Conservation (phyloP, 2,329 filamentous ascomycete genomes). For the Ophiocordyceps sinensis region DNA sequence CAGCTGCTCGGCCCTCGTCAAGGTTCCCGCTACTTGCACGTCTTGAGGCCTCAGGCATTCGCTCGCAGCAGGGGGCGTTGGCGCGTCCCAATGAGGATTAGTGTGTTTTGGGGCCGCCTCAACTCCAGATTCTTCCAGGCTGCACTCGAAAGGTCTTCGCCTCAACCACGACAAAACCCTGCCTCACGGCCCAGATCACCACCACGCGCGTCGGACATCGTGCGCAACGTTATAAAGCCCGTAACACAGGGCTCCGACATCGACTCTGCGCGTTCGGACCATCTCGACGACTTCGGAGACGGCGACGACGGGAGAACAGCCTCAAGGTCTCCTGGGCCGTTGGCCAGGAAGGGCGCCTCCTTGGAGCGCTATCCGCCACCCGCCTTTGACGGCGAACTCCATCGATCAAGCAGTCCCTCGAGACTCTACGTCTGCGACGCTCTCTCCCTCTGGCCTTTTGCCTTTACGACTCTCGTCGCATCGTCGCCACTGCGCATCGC, state of each 20-base stretch:
- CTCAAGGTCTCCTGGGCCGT: constrained; percentile 32
- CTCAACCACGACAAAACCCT: constrained; percentile 30
- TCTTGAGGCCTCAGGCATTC: constrained; percentile 12
- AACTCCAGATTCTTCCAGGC: constrained; percentile 30
- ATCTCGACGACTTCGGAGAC: constrained; percentile 22
- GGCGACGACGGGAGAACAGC: constrained; percentile 29
- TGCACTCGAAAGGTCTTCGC: constrained; percentile 21
- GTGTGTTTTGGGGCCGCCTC: constrained; percentile 19
- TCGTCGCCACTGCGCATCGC: constrained; percentile 6
- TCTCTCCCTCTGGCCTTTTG: constrained; percentile 10
- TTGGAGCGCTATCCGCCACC: constrained; percentile 26
- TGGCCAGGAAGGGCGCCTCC: constrained; percentile 28
- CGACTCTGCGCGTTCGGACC: constrained; percentile 18
- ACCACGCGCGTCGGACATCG: constrained; percentile 39
- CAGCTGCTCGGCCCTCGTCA: background rate
- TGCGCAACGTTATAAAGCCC: constrained; percentile 19
- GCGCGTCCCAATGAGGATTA: constrained; percentile 16
- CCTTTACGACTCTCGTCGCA: background rate
- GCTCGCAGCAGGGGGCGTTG: constrained; percentile 6
- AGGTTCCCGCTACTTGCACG: background rate
- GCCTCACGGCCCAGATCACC: constrained; percentile 23
- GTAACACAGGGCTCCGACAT: constrained; percentile 14
- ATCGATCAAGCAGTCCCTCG: constrained; percentile 14
- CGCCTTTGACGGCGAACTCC: constrained; percentile 15
- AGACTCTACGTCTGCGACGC: constrained; percentile 2